phyloP scores from a whole-genome alignment of 148 eudicot species.

The Camellia lanceoleosa region DNA sequence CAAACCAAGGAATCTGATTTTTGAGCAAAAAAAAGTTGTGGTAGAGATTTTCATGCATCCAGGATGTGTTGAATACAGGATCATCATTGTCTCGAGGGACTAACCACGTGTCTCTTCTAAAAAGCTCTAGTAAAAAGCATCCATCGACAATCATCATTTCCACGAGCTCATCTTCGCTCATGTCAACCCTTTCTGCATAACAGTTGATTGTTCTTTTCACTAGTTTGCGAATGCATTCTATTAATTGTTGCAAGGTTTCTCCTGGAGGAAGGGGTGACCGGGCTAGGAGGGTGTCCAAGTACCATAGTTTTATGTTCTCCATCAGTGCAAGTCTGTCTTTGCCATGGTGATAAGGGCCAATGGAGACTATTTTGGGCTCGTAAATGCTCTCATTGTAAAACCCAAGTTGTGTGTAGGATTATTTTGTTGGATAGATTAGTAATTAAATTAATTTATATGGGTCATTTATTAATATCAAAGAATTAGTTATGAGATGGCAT shows the following conservation, averaged over 20 bases:
- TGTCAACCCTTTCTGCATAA: neutral
- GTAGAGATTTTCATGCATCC: no score
- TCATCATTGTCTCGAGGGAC: no score
- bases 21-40: no score
- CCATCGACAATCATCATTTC: conserved; percentile 7
- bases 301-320: neutral
- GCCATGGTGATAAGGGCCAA: neutral
- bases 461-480: no score
- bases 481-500: no score
- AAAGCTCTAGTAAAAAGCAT: conserved; percentile 9
- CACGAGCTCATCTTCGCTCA: neutral
- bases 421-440: no score
- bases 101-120: neutral
- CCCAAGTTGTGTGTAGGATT: no score
- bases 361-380: no score
- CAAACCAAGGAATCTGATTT: no score
- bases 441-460: no score
- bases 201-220: neutral
- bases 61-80: no score
- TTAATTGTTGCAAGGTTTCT: neutral
- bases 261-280: neutral
- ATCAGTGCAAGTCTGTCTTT: neutral
- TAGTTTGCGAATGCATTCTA: neutral
- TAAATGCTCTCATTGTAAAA: no score
- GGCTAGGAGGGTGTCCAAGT: neutral